Evolutionary conservation across 2,329 filamentous ascomycete species (phyloP).

Genomic region (Exophiala phaeomuriformis): DNA sequence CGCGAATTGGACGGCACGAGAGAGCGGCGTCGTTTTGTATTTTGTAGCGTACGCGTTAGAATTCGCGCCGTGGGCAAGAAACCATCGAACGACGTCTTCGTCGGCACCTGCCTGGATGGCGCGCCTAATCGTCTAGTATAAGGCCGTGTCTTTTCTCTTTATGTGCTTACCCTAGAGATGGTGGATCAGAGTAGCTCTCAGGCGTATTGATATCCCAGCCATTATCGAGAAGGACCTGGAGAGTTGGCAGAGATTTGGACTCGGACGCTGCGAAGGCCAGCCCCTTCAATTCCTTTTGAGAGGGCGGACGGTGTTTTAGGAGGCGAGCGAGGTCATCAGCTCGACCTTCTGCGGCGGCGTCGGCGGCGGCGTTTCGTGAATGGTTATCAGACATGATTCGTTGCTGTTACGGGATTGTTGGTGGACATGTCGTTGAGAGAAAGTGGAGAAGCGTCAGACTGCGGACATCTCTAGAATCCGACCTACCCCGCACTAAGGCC

Average conservation of each 20-base stretch:
- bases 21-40: slow-evolving; percentile 3
- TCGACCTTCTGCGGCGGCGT: slow-evolving; percentile 3
- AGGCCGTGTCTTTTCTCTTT: slow-evolving; percentile 1
- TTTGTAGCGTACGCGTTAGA: slow-evolving; percentile 5
- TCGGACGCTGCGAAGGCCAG: background rate
- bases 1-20: slow-evolving; percentile 7
- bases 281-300: background rate
- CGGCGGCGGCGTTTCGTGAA: background rate
- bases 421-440: background rate
- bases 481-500: background rate
- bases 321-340: slow-evolving; percentile 2
- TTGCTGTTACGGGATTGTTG: background rate
- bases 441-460: background rate
- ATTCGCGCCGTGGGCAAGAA: slow-evolving; percentile 4
- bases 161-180: background rate
- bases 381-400: too few relatives aligned
- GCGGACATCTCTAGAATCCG: background rate
- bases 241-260: background rate
- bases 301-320: background rate
- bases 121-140: too few relatives aligned
- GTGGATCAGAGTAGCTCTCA: background rate
- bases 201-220: slow-evolving; percentile 4
- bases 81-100: slow-evolving; percentile 7
- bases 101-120: slow-evolving; percentile 1
- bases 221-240: background rate